Evolutionary conservation across 192 early-diverging fungal genomes (phyloP), one percentile per base, ranked within the genome.

Genomic region (Backusella psychrophila): DNA sequence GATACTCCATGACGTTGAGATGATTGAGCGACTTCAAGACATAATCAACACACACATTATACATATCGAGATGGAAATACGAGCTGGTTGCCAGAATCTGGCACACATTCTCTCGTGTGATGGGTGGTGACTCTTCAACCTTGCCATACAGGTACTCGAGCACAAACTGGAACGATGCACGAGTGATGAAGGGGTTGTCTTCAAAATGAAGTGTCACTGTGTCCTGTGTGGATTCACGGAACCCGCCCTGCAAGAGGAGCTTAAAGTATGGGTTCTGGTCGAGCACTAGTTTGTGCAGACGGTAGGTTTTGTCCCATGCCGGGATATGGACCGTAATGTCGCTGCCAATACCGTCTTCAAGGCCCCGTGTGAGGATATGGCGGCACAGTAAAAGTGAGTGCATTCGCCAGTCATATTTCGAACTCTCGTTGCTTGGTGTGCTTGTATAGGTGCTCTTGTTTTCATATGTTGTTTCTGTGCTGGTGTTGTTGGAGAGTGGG

Each of bases 251-350:
- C 0, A 90, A 29, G 29, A 88, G 73, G 9, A 73, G 71, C 8
- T 82, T 81, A 72, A 88, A 90, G 52, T 87, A 90, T 0, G 79
- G 73, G 33, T 85, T 85, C 71, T 90, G 89, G 36, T 81, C 79
- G 33, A 90, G 71, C 11, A 90, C 77, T 0, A 90, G 76, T n/a
- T 85, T 80, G 73, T 90, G 89, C 4, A 90, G 83, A 23, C 66
- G 78, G 71, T 90, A 90, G 1, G 72, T 71, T 49, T 85, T 84
- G 31, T 75, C 71, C 82, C 86, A 90, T 12, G 80, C 85, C 11
- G 82, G 82, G 0, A 80, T 59, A 26, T 31, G 34, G 7, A 90
- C 77, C 0, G 70, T 74, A 11, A 90, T 82, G 59, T 90, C 89
- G 41, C 85, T 83, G 39, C 84, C 88, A 14, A 77, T 63, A n/a